Conservation (phyloP, 768 basidiomycete genomes). For the Amanita polypyramis region DNA sequence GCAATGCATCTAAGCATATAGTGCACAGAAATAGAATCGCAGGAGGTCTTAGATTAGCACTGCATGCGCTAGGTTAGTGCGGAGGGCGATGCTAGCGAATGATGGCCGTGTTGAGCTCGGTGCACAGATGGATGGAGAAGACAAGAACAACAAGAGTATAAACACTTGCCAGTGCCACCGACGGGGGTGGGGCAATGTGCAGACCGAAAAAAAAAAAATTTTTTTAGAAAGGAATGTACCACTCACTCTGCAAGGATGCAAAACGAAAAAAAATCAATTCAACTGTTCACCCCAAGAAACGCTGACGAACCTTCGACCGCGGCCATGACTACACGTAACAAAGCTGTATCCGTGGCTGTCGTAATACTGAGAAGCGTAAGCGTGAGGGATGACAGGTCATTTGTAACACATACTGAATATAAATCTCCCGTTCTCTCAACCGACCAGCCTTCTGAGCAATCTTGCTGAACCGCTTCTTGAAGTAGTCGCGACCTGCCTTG, state of each 20-base stretch:
- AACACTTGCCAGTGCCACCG: not conserved
- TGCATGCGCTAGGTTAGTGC: slow-evolving; percentile 4
- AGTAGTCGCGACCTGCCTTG: slow-evolving; percentile 77
- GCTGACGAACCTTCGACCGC: slow-evolving; percentile 77
- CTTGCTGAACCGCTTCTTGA: slow-evolving; percentile 75
- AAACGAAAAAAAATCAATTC: not conserved
- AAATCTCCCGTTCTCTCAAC: slow-evolving; percentile 82
- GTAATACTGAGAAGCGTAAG: slow-evolving; percentile 40
- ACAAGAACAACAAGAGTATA: slow-evolving; percentile 7
- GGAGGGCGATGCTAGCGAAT: slow-evolving; percentile 1
- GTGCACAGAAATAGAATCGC: not conserved
- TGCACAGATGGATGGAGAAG: slow-evolving; percentile 3
- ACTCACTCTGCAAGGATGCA: slow-evolving; percentile 54
- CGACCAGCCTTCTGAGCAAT: slow-evolving; percentile 80
- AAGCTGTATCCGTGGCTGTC: slow-evolving; percentile 82
- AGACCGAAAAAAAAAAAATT: slow-evolving; percentile 13
- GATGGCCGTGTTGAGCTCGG: not conserved
- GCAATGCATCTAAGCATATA: not conserved
- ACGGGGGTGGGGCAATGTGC: not conserved
- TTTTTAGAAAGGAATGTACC: slow-evolving; percentile 15
- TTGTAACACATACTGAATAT: slow-evolving; percentile 69
- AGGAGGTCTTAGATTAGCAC: slow-evolving; percentile 3
- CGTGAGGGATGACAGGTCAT: not conserved
- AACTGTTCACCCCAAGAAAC: slow-evolving; percentile 6
- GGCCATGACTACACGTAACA: slow-evolving; percentile 88